These are phyloP conservation scores for Pluteus cervinus DNA, from an alignment of 768 basidiomycete genomes.

Conservation along the genomic window DNA sequence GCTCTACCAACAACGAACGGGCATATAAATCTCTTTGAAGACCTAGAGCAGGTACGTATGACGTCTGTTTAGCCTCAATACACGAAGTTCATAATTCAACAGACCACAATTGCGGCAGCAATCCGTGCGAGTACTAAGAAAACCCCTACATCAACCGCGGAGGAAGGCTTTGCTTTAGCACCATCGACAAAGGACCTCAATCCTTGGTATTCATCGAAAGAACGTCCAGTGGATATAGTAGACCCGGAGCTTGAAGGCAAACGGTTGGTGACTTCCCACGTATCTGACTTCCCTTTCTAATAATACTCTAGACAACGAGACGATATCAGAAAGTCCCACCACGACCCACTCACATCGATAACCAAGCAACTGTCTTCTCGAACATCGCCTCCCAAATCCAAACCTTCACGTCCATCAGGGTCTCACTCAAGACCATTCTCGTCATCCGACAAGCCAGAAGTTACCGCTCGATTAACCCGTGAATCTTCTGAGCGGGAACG, in stretches of 20 bases:
- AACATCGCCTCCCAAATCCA: slow-evolving; percentile 17
- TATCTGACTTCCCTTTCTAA: slow-evolving; percentile 3
- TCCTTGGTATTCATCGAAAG: slow-evolving; percentile 64
- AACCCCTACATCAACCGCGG: slow-evolving; percentile 43
- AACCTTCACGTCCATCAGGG: slow-evolving; percentile 10
- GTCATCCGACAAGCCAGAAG: slow-evolving; percentile 25
- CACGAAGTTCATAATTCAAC: slow-evolving; percentile 4
- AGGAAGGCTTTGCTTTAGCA: slow-evolving; percentile 69
- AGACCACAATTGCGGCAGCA: slow-evolving; percentile 41
- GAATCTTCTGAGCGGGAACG: slow-evolving; percentile 74
- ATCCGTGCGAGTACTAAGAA: slow-evolving; percentile 45
- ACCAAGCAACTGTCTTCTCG: slow-evolving; percentile 54
- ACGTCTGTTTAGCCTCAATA: not conserved
- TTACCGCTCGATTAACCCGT: slow-evolving; percentile 57
- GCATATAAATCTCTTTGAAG: slow-evolving; percentile 83
- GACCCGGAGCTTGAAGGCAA: too few relatives aligned
- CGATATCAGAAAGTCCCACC: slow-evolving; percentile 49
- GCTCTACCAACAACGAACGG: slow-evolving; percentile 43
- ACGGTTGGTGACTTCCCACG: not conserved
- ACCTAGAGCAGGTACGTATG: slow-evolving; percentile 59
- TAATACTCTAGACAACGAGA: slow-evolving; percentile 49
- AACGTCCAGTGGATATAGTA: slow-evolving; percentile 10
- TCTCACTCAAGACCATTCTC: slow-evolving; percentile 13
- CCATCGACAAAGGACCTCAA: slow-evolving; percentile 72
- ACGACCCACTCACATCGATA: slow-evolving; percentile 74